Evolutionary conservation across 1,139 yeast species (phyloP).

Genomic region (Magnusiomyces tetraspermus): DNA sequence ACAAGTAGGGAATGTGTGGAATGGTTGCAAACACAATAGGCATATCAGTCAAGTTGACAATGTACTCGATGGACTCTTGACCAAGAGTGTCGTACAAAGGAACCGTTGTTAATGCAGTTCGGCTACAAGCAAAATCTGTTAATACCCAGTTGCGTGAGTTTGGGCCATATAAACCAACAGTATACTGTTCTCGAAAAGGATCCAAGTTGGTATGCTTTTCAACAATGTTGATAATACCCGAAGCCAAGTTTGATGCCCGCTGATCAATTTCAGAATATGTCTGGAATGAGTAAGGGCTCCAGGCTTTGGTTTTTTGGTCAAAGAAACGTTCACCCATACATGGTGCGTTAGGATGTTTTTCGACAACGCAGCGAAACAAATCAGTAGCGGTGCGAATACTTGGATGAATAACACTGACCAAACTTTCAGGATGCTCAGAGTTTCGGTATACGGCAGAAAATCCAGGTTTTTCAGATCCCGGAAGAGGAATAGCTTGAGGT

Average conservation of each 20-base stretch:
- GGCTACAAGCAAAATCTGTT: conserved; percentile 48
- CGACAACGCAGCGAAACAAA: conserved; percentile 39
- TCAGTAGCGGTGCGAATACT: conserved; percentile 42
- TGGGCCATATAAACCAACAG: conserved; percentile 48
- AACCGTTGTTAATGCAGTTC: conserved; percentile 46
- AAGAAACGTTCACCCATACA: conserved; percentile 46
- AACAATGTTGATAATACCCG: conserved; percentile 49
- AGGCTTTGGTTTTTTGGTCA: conserved; percentile 38
- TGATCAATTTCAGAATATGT: conserved; percentile 37
- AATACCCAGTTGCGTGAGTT: conserved; percentile 54
- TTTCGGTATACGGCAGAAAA: conserved; percentile 48
- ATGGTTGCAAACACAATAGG: conserved; percentile 47
- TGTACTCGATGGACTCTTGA: conserved; percentile 48
- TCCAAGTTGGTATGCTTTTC: conserved; percentile 15
- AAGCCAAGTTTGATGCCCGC: conserved; percentile 46
- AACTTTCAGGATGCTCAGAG: conserved; percentile 29
- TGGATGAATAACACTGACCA: conserved; percentile 43
- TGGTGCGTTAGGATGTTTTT: conserved; percentile 34
- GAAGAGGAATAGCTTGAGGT: conserved; percentile 33
- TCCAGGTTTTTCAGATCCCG: conserved; percentile 41
- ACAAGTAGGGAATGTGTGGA: conserved; percentile 39
- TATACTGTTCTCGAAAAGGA: conserved; percentile 33
- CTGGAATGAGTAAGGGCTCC: conserved; percentile 42
- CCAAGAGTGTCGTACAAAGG: conserved; percentile 60
- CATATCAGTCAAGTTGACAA: conserved; percentile 46